Conservation (phyloP, 768 basidiomycete genomes). For the Russula olivacea region DNA sequence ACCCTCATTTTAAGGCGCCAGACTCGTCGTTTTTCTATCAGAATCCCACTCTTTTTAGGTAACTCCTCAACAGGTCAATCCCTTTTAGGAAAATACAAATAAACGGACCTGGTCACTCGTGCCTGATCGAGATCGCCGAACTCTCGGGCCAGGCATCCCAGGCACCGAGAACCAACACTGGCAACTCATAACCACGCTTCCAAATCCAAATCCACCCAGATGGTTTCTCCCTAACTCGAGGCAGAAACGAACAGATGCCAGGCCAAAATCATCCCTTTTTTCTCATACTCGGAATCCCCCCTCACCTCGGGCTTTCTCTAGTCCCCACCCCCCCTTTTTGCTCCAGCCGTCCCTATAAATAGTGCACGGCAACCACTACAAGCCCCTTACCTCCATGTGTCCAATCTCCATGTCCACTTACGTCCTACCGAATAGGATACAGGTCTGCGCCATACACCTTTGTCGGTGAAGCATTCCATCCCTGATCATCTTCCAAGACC, state of each 20-base stretch:
- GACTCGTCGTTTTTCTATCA: neutral
- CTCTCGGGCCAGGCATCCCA: neutral
- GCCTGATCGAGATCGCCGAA: slow-evolving; percentile 19
- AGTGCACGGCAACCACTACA: neutral
- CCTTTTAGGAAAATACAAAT: slow-evolving; percentile 3
- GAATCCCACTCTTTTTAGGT: slow-evolving; percentile 5
- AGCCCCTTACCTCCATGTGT: slow-evolving; percentile 16
- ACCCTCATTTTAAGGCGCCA: neutral
- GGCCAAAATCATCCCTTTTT: neutral
- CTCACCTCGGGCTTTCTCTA: neutral
- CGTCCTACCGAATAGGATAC: neutral
- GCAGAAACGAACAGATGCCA: neutral
- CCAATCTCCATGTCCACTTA: slow-evolving; percentile 1
- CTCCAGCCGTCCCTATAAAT: neutral
- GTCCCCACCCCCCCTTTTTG: neutral
- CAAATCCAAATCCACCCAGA: neutral
- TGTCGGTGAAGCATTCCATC: neutral
- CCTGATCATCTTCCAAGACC: slow-evolving; percentile 8
- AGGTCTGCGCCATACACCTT: slow-evolving; percentile 1
- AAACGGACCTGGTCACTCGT: neutral
- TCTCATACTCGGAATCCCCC: neutral
- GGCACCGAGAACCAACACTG: slow-evolving; percentile 18
- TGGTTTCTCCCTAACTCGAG: neutral
- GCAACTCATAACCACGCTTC: neutral
- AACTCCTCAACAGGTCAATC: neutral